Base-by-base conservation (phyloP, 371 early-diverging fungal species). In the Actinomortierella wolfii region DNA sequence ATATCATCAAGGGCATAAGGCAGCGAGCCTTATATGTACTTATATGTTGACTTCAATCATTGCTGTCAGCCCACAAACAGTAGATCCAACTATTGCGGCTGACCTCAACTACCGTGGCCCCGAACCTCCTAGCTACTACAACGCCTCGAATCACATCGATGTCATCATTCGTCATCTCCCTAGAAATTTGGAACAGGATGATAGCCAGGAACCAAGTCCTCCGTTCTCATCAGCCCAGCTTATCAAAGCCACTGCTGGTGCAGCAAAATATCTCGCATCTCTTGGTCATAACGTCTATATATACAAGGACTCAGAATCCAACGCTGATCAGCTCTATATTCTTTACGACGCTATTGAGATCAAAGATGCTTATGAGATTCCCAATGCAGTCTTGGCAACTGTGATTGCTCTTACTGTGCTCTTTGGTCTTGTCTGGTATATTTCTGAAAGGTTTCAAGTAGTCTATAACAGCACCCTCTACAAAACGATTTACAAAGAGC, bases 401-500 rank as follows among this genome's bases (percentile, higher is more conserved):
- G 11, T 34, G 11, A 6, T 4, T 11, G 21, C 20, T 7, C 5
- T 51, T 3, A 20, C 44, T 17, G 11, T 21, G 11, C 11, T 51
- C 1, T 45, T 24, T 8, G 28, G 17, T 0, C 1, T 29, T 17
- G 8, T 43, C 25, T 59, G 52, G 46, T 25, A 1, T 0, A 3
- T 50, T 24, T 59, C 46, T 3, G 44, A 51, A 26, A 17, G 8
- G 25, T n/a, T n/a, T n/a, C 14, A 13, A 2, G 0, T 34, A 44
- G 45, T 45, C 20, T 51, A 28, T 11, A 59, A 45, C 26, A 41
- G 52, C 3, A 51, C 46, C 8, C 21, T 59, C 14, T 59, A 59
- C 59, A 59, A 51, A 26, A 26, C 26, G 51, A 59, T 59, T 29
- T 59, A 43, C 51, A 13, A 49, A 39, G 42, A 43, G 18, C n/a